Evolutionary conservation across 1,284 basidiomycete species (phyloP), one percentile per base, ranked within the genome.

Genomic region (Coniferiporia weirii): DNA sequence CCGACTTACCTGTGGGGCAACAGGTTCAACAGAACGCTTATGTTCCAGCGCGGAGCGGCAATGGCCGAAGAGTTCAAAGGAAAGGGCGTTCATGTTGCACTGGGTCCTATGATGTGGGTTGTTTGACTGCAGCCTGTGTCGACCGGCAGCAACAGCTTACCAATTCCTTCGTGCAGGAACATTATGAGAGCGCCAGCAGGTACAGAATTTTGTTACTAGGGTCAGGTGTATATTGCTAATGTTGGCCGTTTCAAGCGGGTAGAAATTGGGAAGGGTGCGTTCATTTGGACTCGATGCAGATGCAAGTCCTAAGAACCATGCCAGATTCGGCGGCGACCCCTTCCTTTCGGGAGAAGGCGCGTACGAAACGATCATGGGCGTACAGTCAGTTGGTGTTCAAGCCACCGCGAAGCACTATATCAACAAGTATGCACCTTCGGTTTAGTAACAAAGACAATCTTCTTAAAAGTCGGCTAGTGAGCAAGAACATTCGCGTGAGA

Each of bases 391-490:
- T 5, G 87, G 87, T 27, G 85, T 91, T 1, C 77, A 79, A 64
- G 79, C 81, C 4, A 79, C 80, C 43, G 83, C 84, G 19, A 91
- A 91, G 65, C 87, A 90, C 66, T 79, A 79, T 61, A 73, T 82
- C 19, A 83, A 85, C 67, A 84, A 82, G 82, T 75, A 64, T 55
- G 64, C 50, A n/a, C 59, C 44, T 8, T 22, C 19, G 49, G 27
- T 34, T 38, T 1, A 3, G 12, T 9, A 38, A 43, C 35, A 2
- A 6, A n/a, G 8, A 19, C 52, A 27, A 10, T 40, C 38, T 15
- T 10, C 38, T 52, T 19, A 20, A 10, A n/a, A 9, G 3, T 19
- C 57, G 13, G 36, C 2, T 64, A 70, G 75, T 74, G 64, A 78
- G 46, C 75, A 77, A 66, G 77, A 79, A 58, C 69, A 71, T 61